Evolutionary conservation across 805 yeast genomes (phyloP).

Genomic region (Naumovozyma baii): DNA sequence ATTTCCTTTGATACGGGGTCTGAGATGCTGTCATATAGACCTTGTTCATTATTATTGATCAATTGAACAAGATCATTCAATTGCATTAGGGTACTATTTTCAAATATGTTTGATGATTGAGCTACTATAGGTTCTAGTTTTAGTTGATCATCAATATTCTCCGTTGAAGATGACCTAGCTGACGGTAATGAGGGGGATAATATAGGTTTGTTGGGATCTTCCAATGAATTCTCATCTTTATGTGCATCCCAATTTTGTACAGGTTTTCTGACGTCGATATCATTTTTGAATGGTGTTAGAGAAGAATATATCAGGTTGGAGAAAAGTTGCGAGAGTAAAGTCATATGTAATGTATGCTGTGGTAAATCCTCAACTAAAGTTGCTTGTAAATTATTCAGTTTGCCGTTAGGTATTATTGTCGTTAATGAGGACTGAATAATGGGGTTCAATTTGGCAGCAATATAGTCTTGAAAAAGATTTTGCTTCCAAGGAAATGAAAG

Average conservation of each 20-base stretch:
- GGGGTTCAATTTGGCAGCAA: constrained; percentile 5
- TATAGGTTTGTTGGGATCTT: background rate
- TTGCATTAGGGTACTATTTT: constrained; percentile 9
- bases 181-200: background rate
- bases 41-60: constrained; percentile 14
- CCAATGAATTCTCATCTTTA: too few species aligned
- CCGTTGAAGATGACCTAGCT: background rate
- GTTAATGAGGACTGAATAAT: constrained; percentile 1
- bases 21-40: constrained; percentile 10
- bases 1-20: constrained; percentile 10
- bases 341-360: background rate
- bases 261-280: too few species aligned
- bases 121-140: constrained; percentile 1
- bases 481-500: constrained; percentile 19
- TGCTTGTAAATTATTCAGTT: constrained; percentile 1
- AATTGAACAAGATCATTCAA: constrained; percentile 10
- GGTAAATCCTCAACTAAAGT: background rate
- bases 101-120: constrained; percentile 13
- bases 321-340: too few species aligned
- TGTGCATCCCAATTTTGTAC: too few species aligned
- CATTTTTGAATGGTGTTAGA: too few species aligned
- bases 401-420: background rate
- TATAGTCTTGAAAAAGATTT: constrained; percentile 9
- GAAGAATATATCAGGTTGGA: too few species aligned
- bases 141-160: background rate